These are phyloP conservation scores for Eragrostis curvula DNA, from an alignment of 176 grass and related monocot genomes.

Conservation along the genomic window DNA sequence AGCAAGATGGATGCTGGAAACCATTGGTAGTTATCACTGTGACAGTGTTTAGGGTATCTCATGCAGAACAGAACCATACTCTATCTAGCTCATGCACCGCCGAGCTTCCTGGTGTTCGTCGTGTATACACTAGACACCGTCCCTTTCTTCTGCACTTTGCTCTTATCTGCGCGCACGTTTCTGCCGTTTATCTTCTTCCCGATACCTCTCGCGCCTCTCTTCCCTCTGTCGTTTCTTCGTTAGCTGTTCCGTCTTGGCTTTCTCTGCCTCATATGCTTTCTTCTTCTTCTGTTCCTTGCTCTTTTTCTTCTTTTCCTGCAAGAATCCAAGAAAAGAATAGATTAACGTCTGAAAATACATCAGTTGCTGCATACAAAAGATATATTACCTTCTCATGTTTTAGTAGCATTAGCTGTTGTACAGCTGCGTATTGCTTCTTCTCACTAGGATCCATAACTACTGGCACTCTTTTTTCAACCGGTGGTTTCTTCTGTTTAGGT, in stretches of 20 bases:
- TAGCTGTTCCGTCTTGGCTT: conserved; percentile 71
- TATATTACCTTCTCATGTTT: conserved; percentile 79
- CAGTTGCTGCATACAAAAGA: neutral
- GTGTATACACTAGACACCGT: neutral
- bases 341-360: neutral
- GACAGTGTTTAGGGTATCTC: neutral
- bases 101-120: neutral
- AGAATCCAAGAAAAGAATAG: conserved; percentile 16
- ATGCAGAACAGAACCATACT: neutral
- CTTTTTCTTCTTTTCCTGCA: conserved; percentile 76
- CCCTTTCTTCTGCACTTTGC: neutral
- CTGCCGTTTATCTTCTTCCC: conserved; percentile 82
- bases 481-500: conserved; percentile 44
- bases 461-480: conserved; percentile 53
- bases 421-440: conserved; percentile 52
- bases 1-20: neutral
- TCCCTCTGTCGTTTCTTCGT: conserved; percentile 82
- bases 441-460: conserved; percentile 73
- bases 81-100: neutral
- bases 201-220: conserved; percentile 80
- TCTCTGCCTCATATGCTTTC: conserved; percentile 78
- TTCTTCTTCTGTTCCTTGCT: conserved; percentile 69
- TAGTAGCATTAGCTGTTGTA: conserved; percentile 68
- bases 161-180: conserved; percentile 61
- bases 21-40: neutral